Conservation (phyloP, 257 asterid species). For the Linaria vulgaris region DNA sequence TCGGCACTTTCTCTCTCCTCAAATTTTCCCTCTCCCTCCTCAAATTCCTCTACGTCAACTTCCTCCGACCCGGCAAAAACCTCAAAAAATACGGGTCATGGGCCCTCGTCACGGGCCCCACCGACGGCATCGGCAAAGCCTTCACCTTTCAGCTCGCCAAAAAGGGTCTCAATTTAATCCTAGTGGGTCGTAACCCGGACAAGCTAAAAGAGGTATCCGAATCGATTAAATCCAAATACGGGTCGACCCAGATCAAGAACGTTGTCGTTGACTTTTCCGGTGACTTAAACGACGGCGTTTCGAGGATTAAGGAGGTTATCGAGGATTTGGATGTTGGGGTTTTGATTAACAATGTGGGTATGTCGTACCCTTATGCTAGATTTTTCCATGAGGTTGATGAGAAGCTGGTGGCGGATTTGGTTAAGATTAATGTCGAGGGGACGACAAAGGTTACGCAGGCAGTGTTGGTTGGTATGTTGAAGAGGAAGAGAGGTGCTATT, state of each 20-base stretch:
- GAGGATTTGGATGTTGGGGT: slow-evolving; percentile 81
- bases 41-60: slow-evolving; percentile 66
- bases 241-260: slow-evolving; percentile 54
- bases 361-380: slow-evolving; percentile 86
- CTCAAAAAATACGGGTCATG: slow-evolving; percentile 92
- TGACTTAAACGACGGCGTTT: slow-evolving; percentile 70
- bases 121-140: slow-evolving; percentile 88
- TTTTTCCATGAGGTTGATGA: slow-evolving; percentile 91
- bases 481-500: slow-evolving; percentile 86
- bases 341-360: slow-evolving; percentile 81
- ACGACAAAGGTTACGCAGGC: slow-evolving; percentile 84
- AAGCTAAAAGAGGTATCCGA: slow-evolving; percentile 72
- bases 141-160: slow-evolving; percentile 81
- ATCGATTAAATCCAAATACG: slow-evolving; percentile 51
- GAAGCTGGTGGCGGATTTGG: slow-evolving; percentile 62
- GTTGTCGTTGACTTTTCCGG: slow-evolving; percentile 88
- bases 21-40: slow-evolving; percentile 36
- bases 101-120: slow-evolving; percentile 89
- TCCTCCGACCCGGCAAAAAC: slow-evolving; percentile 75
- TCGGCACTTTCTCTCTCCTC: slow-evolving; percentile 53
- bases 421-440: slow-evolving; percentile 85
- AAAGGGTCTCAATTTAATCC: slow-evolving; percentile 65
- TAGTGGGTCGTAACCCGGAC: slow-evolving; percentile 79
- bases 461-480: slow-evolving; percentile 78
- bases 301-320: slow-evolving; percentile 58